Base-by-base conservation (phyloP, 495 filamentous ascomycete species). In the Aspergillus carlsbadensis region DNA sequence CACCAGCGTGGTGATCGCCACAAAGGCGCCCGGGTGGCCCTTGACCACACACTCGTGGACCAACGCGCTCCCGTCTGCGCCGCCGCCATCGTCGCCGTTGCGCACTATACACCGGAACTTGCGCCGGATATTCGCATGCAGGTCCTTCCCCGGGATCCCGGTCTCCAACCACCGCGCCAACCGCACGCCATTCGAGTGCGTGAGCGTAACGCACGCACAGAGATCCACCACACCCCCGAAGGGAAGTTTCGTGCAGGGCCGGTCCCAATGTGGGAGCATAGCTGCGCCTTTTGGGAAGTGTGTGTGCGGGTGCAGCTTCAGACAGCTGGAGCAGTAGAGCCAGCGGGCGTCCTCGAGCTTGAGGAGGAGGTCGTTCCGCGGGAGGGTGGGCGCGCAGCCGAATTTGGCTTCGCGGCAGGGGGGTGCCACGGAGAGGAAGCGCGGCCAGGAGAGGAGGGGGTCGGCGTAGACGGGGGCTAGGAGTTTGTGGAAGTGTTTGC, bases 181-280 rank as follows among this genome's bases (percentile, higher is more conserved):
- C 10, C 5, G 2, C 17, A 53, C 31, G 14, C 56, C 24, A 29
- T 56, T 29, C 6, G 18, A 33, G 17, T 31, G 47, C 29, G 53
- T 61, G 29, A 61, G 14, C 10, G 52, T 21, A 33, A 61, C 29
- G 31, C 58, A 61, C 11, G 70, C 20, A 37, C 58, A 61, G 2
- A 61, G 47, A 34, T 57, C 73, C 34, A 81, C 77, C 6, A 58
- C 42, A 17, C 40, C 33, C 5, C 2, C 33, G 6, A 15, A 5
- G 24, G n/a, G n/a, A n/a, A n/a, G n/a, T n/a, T 8, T 18, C 6
- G 7, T 44, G 39, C 55, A 52, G 14, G 2, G n/a, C 31, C 29
- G 18, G 5, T 35, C 1, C 6, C 13, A 10, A n/a, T 13, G 15
- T 18, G 18, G 10, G 21, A 34, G 13, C 20, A 15, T 14, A 10